These are phyloP conservation scores for Aspergillus kassunensis DNA, from an alignment of 495 filamentous ascomycete species.

Conservation along the genomic window DNA sequence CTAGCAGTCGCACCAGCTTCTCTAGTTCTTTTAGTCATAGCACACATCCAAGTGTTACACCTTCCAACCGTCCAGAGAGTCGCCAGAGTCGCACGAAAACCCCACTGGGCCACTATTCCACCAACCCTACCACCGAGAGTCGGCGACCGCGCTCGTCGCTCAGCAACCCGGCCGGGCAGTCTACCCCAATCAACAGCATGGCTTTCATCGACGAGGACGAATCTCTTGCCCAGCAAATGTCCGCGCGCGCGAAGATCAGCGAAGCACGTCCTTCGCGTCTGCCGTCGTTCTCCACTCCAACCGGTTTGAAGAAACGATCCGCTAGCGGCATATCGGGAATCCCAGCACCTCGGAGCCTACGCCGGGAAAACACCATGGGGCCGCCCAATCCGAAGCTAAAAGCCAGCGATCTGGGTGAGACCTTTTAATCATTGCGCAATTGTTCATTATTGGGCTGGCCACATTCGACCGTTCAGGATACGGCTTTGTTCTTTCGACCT, in stretches of 20 bases:
- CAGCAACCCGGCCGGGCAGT: slow-evolving; percentile 39
- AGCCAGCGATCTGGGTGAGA: slow-evolving; percentile 62
- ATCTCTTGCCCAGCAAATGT: slow-evolving; percentile 34
- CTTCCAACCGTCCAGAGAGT: slow-evolving; percentile 54
- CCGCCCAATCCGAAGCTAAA: slow-evolving; percentile 48
- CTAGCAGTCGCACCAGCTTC: slow-evolving; percentile 46
- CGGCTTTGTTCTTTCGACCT: slow-evolving; percentile 8
- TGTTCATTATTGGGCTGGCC: slow-evolving; percentile 19
- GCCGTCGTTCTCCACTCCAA: slow-evolving; percentile 35
- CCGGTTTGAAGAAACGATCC: slow-evolving; percentile 45
- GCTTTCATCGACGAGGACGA: slow-evolving; percentile 42
- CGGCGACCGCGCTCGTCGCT: slow-evolving; percentile 47
- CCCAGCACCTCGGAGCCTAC: slow-evolving; percentile 47
- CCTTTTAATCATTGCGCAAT: slow-evolving; percentile 42
- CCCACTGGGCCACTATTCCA: slow-evolving; percentile 50
- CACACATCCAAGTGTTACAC: slow-evolving; percentile 30
- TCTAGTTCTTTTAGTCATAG: slow-evolving; percentile 44
- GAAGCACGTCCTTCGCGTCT: slow-evolving; percentile 25
- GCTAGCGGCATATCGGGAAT: slow-evolving; percentile 51
- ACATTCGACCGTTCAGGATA: slow-evolving; percentile 17
- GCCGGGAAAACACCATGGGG: slow-evolving; percentile 50
- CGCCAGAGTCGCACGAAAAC: slow-evolving; percentile 69
- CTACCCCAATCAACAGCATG: slow-evolving; percentile 34
- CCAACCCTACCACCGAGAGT: slow-evolving; percentile 41
- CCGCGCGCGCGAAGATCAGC: slow-evolving; percentile 30